Evolutionary conservation across 306 rosid species (phyloP).

Genomic region (Parietaria judaica): DNA sequence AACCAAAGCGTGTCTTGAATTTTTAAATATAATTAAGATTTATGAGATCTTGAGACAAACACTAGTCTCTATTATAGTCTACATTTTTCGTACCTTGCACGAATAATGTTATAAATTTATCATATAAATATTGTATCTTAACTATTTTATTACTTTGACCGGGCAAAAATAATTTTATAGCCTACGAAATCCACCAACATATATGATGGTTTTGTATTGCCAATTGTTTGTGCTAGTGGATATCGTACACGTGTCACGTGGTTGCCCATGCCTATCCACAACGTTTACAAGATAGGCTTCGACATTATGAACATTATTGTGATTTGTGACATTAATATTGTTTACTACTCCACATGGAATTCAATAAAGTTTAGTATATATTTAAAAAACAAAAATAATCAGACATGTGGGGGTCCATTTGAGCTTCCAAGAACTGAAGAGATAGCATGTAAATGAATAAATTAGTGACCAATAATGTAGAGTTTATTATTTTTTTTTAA

Average conservation of each 20-base stretch:
- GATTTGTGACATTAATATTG: constrained; percentile 4
- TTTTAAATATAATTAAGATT: background rate
- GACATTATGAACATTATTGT: too few species aligned
- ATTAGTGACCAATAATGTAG: background rate
- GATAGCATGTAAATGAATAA: background rate
- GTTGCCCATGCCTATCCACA: constrained; percentile 7
- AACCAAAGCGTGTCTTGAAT: too few species aligned
- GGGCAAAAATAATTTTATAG: too few species aligned
- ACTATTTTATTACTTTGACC: too few species aligned
- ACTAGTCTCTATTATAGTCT: background rate
- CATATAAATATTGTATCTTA: background rate
- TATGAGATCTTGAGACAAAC: background rate
- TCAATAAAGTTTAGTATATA: background rate
- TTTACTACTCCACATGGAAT: too few species aligned
- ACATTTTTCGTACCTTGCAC: background rate
- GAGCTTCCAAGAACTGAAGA: background rate
- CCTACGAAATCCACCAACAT: background rate
- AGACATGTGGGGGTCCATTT: background rate
- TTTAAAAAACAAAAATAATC: background rate
- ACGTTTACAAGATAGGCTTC: background rate
- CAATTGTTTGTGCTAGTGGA: background rate
- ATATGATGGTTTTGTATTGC: background rate
- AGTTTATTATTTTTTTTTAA: background rate
- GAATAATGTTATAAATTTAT: background rate
- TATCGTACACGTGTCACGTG: background rate